Base-by-base conservation (phyloP, 2,329 filamentous ascomycete species). In the Fonsecaea erecta region DNA sequence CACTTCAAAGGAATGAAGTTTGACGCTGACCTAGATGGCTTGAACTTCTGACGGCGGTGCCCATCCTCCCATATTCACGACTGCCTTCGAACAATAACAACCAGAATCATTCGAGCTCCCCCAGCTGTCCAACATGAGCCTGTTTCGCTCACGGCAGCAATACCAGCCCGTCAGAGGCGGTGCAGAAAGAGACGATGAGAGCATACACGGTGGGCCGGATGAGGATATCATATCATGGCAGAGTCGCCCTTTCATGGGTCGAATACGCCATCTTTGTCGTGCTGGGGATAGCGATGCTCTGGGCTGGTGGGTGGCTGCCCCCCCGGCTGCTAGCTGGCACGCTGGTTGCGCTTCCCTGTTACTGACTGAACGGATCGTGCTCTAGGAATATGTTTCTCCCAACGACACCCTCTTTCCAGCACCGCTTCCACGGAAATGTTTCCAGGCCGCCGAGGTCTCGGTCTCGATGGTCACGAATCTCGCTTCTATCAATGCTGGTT, bases 361-460 rank as follows among this genome's bases (percentile, higher is more conserved):
- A 21, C 11, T 16, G n/a, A n/a, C n/a, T n/a, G 12, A n/a, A 68
- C 60, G 26, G 52, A 6, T 7, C 14, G 37, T 21, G n/a, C 24
- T 43, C 16, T 71, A 94, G 92, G 92, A 98, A 98, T 81, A 97
- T 97, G 94, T 97, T 98, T 77, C 86, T 98, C 71, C 93, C 95
- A 52, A 93, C 94, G 8, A 92, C 92, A 1, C 92, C 94, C 3
- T 98, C 98, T 82, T 97, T 98, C 79, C 88, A 93, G 74, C 84
- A 83, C 56, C 92, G 94, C 71, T 96, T 98, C 77, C 80, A 84
- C 52, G 83, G 84, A 66, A 86, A 89, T 75, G 93, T 81, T 98
- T 96, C 80, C 94, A 97, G 76, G 90, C 94, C 11, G 88, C 91
- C 64, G 94, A 98, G 75, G 85, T 96, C 64, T 91, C 92, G 35